Base-by-base conservation (phyloP, 1,284 basidiomycete genomes). In the Austroboletus novae-zelandiae region DNA sequence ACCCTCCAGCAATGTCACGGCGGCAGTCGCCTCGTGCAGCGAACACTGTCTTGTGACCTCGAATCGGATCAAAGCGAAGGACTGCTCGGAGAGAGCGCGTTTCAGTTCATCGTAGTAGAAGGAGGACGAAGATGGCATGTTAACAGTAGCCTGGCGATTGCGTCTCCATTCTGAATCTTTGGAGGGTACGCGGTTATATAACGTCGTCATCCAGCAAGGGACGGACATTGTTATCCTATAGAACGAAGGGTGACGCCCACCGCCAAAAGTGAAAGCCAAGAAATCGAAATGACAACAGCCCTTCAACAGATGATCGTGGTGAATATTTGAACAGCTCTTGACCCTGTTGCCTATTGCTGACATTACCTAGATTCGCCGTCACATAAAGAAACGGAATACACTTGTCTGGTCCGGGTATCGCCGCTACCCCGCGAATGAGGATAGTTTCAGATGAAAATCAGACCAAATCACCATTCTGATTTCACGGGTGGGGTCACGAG, bases 91-190 rank as follows among this genome's bases (percentile, higher is more conserved):
- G 43, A 88, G 73, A 23, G 80, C 77, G 37, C 71, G 69, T 20
- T 65, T 68, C 29, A 88, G 72, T 61, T 88, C 86, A 46, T 72
- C 62, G 50, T 71, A 59, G 57, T 73, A 79, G 65, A 86, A 86
- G 36, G 57, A 60, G 32, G 56, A 25, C 4, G 59, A 36, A 6
- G 56, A 54, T 32, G 48, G 9, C 65, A 68, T 71, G 31, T 49
- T 46, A 25, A 50, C 20, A 27, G 48, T 36, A 18, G 1, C 8
- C 40, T 29, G 48, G 31, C 25, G 48, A 45, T 49, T 47, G 51
- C 40, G 53, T 49, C 51, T 53, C 50, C 65, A 56, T 65, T 43
- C 42, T 17, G 43, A 29, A 40, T 47, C 17, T n/a, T 50, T 45
- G 43, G 52, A 29, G 23, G 47, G 54, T 30, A 52, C 45, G 42